phyloP scores from a whole-genome alignment of 805 yeast genomes.

The Candida gorgasii region DNA sequence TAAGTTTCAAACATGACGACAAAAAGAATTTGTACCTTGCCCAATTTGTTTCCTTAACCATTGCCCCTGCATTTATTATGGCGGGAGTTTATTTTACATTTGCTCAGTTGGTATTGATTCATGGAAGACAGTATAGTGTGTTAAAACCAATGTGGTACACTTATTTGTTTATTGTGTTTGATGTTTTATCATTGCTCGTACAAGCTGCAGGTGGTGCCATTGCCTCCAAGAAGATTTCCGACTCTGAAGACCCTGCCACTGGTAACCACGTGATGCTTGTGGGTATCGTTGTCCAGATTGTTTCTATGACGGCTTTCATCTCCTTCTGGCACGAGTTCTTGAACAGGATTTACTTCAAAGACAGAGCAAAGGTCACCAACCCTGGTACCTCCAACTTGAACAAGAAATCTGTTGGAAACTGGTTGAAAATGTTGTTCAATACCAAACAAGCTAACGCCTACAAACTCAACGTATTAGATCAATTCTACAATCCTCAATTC shows the following conservation, averaged over 20 bases:
- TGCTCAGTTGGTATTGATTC: conserved; percentile 40
- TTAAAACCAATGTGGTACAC: conserved; percentile 46
- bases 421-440: conserved; percentile 30
- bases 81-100: conserved; percentile 43
- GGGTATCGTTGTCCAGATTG: conserved; percentile 39
- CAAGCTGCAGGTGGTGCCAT: conserved; percentile 44
- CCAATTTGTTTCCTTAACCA: conserved; percentile 37
- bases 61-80: conserved; percentile 46
- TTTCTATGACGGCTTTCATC: conserved; percentile 39
- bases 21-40: conserved; percentile 24
- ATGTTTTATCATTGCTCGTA: conserved; percentile 36
- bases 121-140: conserved; percentile 38
- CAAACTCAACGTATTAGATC: conserved; percentile 27
- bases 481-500: conserved; percentile 31
- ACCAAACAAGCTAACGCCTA: conserved; percentile 23
- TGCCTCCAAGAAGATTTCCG: conserved; percentile 27
- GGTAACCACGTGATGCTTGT: conserved; percentile 40
- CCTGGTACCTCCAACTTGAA: too few relatives aligned
- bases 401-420: conserved; percentile 25
- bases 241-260: conserved; percentile 23
- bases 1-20: conserved; percentile 26
- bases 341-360: conserved; percentile 30
- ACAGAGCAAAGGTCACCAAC: conserved; percentile 16
- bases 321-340: conserved; percentile 39
- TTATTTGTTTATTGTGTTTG: conserved; percentile 39